Evolutionary conservation across 164 flowering plant species (phyloP).

Genomic region (Amborella trichopoda): DNA sequence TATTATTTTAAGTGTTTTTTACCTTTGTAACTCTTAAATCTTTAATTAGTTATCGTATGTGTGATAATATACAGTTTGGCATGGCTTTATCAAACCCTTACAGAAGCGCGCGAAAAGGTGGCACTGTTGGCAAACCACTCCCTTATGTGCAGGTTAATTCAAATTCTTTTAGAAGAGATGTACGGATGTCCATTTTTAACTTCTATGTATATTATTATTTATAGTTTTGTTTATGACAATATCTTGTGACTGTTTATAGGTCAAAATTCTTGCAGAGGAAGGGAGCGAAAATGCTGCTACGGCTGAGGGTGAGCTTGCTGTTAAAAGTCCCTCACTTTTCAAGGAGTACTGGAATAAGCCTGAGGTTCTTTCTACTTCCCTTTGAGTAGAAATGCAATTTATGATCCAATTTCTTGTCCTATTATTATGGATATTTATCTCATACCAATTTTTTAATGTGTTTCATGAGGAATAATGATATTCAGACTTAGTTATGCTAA

Average conservation of each 20-base stretch:
- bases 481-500: too few species aligned
- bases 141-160: slow-evolving; percentile 81
- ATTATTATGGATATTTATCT: too few species aligned
- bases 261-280: slow-evolving; percentile 63
- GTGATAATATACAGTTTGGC: slow-evolving; percentile 96
- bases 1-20: too few species aligned
- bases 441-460: too few species aligned
- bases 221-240: background rate
- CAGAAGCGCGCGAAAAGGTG: slow-evolving; percentile 61
- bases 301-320: slow-evolving; percentile 79
- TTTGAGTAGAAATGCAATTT: too few species aligned
- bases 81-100: slow-evolving; percentile 97
- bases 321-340: slow-evolving; percentile 85
- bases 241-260: slow-evolving; percentile 48
- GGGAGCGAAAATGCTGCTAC: slow-evolving; percentile 27
- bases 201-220: background rate
- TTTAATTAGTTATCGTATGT: too few species aligned
- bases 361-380: slow-evolving; percentile 30
- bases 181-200: too few species aligned
- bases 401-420: too few species aligned
- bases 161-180: slow-evolving; percentile 3
- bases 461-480: too few species aligned
- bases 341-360: slow-evolving; percentile 96
- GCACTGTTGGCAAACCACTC: slow-evolving; percentile 96
- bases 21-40: too few species aligned